Conservation (phyloP, 1,139 yeast genomes). For the Kurtzmaniella quercitrusa region DNA sequence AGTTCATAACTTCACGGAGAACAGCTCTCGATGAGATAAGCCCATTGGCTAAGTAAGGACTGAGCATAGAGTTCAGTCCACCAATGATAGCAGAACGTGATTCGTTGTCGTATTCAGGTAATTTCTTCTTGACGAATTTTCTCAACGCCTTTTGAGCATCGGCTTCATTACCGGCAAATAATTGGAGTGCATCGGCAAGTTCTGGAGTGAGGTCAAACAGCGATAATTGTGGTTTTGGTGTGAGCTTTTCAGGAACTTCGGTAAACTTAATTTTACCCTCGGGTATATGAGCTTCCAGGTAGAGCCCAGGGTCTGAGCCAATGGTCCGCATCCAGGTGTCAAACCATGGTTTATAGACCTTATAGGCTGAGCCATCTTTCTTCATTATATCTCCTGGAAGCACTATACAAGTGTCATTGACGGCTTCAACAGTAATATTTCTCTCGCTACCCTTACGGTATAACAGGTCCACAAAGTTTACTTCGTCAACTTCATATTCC, state of each 20-base stretch:
- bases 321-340: slow-evolving; percentile 37
- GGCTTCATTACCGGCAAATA: slow-evolving; percentile 18
- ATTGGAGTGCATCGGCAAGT: slow-evolving; percentile 11
- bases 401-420: slow-evolving; percentile 48
- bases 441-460: slow-evolving; percentile 13
- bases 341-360: slow-evolving; percentile 54
- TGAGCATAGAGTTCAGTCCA: slow-evolving; percentile 33
- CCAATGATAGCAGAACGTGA: slow-evolving; percentile 21
- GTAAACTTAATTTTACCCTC: neutral
- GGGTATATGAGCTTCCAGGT: neutral
- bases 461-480: slow-evolving; percentile 30
- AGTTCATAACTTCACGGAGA: slow-evolving; percentile 19
- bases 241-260: neutral
- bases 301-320: slow-evolving; percentile 13
- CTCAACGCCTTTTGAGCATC: slow-evolving; percentile 36
- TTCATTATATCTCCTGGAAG: slow-evolving; percentile 41
- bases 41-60: slow-evolving; percentile 47
- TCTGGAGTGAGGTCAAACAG: neutral
- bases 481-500: slow-evolving; percentile 52
- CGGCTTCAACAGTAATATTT: slow-evolving; percentile 21
- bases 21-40: slow-evolving; percentile 40
- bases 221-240: neutral
- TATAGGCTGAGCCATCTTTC: slow-evolving; percentile 43
- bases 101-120: neutral
- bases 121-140: slow-evolving; percentile 16